These are phyloP conservation scores for Rhynchospora tenuis DNA, from an alignment of 176 grass and related monocot species.

Conservation along the genomic window DNA sequence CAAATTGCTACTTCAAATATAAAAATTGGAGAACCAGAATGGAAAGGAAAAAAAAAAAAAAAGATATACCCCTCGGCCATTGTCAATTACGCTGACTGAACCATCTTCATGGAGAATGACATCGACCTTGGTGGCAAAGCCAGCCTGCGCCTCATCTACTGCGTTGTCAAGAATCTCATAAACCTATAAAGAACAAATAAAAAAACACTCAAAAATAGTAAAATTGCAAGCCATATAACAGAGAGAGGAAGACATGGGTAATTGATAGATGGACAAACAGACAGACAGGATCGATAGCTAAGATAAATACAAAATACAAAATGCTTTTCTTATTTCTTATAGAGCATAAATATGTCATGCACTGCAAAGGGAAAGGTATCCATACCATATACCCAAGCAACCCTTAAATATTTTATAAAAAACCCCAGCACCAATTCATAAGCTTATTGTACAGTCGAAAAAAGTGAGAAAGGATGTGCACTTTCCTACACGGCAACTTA, in stretches of 20 bases:
- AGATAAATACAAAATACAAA: slow-evolving; percentile 10
- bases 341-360: not conserved
- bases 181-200: slow-evolving; percentile 25
- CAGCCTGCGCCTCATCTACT: slow-evolving; percentile 91
- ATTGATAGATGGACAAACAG: not conserved
- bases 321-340: not conserved
- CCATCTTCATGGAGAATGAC: slow-evolving; percentile 87
- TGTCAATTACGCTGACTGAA: slow-evolving; percentile 81
- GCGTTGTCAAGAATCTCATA: slow-evolving; percentile 98
- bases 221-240: not conserved
- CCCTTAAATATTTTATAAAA: not conserved
- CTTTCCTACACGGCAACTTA: not conserved
- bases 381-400: not conserved
- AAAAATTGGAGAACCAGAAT: not conserved
- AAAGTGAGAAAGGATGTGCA: not conserved
- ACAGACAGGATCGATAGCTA: not conserved
- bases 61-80: slow-evolving; percentile 80
- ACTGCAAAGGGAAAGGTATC: not conserved
- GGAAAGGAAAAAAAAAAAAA: slow-evolving; percentile 1
- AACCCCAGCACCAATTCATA: not conserved
- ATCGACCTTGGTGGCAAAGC: slow-evolving; percentile 60
- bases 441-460: not conserved
- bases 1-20: not conserved
- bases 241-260: slow-evolving; percentile 11
- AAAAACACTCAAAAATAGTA: not conserved